Conservation (phyloP, 1,284 basidiomycete genomes). For the Cutaneotrichosporon cavernicola region DNA sequence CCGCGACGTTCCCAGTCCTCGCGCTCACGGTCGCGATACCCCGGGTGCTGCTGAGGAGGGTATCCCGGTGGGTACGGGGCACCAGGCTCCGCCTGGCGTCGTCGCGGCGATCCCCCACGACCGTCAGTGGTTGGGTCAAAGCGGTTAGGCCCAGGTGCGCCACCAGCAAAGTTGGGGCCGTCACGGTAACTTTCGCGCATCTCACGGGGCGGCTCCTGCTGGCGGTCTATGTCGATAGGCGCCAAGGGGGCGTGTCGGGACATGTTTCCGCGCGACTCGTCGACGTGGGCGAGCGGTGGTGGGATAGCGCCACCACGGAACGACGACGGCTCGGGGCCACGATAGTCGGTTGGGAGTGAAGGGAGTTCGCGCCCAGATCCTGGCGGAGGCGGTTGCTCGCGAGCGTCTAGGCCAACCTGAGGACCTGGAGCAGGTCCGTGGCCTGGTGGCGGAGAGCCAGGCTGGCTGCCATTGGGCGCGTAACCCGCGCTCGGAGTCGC, state of each 20-base stretch:
- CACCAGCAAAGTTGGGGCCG: conserved; percentile 18
- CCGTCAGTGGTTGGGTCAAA: conserved; percentile 40
- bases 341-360: conserved; percentile 32
- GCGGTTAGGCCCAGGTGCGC: conserved; percentile 18
- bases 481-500: conserved; percentile 45
- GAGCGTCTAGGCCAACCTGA: conserved; percentile 5
- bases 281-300: conserved; percentile 47
- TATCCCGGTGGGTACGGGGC: conserved; percentile 5
- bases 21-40: conserved; percentile 35
- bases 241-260: conserved; percentile 66
- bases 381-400: conserved; percentile 22
- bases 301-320: conserved; percentile 50
- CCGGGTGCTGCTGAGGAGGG: conserved; percentile 24
- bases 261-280: conserved; percentile 48
- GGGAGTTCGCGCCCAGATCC: conserved; percentile 40
- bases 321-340: conserved; percentile 30
- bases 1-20: conserved; percentile 49
- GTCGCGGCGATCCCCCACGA: conserved; percentile 14
- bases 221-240: conserved; percentile 75
- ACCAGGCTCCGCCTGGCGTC: not conserved
- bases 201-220: conserved; percentile 38
- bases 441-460: conserved; percentile 33
- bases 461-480: conserved; percentile 27
- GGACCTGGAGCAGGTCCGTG: conserved; percentile 16
- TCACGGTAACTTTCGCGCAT: conserved; percentile 27